phyloP scores from a whole-genome alignment of 192 early-diverging fungal species.

The Entrophospora sp. region DNA sequence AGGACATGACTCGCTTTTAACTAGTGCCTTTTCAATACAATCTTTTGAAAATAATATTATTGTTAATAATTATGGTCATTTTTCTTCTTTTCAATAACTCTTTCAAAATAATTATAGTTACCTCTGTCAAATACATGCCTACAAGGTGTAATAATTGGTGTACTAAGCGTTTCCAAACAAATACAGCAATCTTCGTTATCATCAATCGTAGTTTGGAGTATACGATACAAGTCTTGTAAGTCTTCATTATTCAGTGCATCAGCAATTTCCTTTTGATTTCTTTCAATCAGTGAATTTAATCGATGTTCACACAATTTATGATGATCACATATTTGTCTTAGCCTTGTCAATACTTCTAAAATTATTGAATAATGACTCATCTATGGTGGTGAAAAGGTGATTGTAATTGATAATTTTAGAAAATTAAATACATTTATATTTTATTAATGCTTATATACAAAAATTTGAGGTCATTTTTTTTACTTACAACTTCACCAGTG shows the following conservation, averaged over 20 bases:
- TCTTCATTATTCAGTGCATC: too few relatives aligned
- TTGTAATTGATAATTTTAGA: too few relatives aligned
- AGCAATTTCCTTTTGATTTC: too few relatives aligned
- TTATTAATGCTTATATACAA: too few relatives aligned
- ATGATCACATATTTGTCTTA: slow-evolving; percentile 89
- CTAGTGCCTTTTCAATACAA: too few relatives aligned
- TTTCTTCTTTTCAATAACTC: background rate
- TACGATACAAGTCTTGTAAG: too few relatives aligned
- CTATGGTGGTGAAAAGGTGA: too few relatives aligned
- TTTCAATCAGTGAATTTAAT: slow-evolving; percentile 17
- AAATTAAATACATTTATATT: too few relatives aligned
- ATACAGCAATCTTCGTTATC: slow-evolving; percentile 42
- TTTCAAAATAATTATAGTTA: slow-evolving; percentile 34
- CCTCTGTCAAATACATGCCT: slow-evolving; percentile 45
- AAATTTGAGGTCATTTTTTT: too few relatives aligned
- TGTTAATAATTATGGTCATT: too few relatives aligned
- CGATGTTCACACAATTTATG: slow-evolving; percentile 51
- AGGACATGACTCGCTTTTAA: too few relatives aligned
- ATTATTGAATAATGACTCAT: slow-evolving; percentile 92
- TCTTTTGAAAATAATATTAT: too few relatives aligned
- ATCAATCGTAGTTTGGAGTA: slow-evolving; percentile 22
- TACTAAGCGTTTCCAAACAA: slow-evolving; percentile 43
- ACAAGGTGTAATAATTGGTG: slow-evolving; percentile 42
- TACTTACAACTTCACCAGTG: slow-evolving; percentile 67
- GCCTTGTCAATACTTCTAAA: slow-evolving; percentile 80